Percentiles rank a stretch among this genome's conserved stretches.
phyloP scores from a whole-genome alignment of 2,329 filamentous ascomycete species.

The Cercospora sesami region DNA sequence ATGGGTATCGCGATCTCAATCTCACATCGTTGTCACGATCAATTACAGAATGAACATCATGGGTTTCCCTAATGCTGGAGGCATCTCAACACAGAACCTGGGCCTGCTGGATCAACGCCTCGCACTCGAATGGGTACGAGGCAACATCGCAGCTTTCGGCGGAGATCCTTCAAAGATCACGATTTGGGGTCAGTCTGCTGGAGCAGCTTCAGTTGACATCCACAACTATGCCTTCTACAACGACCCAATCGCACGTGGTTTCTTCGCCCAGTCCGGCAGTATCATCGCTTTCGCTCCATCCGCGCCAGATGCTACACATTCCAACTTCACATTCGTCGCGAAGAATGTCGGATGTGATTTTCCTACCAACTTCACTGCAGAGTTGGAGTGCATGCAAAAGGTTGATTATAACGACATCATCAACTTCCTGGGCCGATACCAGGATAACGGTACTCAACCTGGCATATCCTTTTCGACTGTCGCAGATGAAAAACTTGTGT shows the following conservation, averaged over 20 bases:
- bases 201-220: constrained; percentile 30
- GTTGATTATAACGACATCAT: constrained; percentile 22
- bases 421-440: constrained; percentile 3
- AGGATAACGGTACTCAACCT: not conserved
- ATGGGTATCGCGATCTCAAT: constrained; percentile 44
- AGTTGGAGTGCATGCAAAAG: constrained; percentile 43
- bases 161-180: constrained; percentile 43
- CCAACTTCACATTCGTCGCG: constrained; percentile 45
- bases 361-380: constrained; percentile 25
- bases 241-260: constrained; percentile 42
- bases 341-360: constrained; percentile 40
- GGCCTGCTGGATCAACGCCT: constrained; percentile 45
- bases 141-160: constrained; percentile 46
- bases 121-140: constrained; percentile 43
- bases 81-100: constrained; percentile 39
- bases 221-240: constrained; percentile 38
- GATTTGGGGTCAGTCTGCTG: constrained; percentile 42
- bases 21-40: constrained; percentile 46
- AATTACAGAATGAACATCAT: constrained; percentile 45
- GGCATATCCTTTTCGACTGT: constrained; percentile 34
- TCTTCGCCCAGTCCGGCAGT: constrained; percentile 46
- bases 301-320: constrained; percentile 22
- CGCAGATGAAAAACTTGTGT: constrained; percentile 31
- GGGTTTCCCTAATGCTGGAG: constrained; percentile 39
- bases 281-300: constrained; percentile 29